Evolutionary conservation across 1,284 basidiomycete genomes (phyloP).

Genomic region (Cryptococcus sp.): DNA sequence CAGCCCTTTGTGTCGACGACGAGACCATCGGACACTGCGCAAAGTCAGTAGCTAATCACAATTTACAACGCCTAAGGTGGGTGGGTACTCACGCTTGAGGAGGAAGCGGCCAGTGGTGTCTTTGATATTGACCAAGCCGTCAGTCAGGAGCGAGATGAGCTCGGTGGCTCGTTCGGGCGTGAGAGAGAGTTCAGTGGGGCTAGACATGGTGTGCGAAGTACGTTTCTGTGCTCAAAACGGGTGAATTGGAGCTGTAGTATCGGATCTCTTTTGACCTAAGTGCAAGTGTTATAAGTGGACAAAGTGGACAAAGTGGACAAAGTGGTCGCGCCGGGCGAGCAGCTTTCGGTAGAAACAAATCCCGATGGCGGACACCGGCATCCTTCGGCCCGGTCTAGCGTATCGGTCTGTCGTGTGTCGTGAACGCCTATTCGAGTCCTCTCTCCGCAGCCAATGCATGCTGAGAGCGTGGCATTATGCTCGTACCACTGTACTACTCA

Average conservation of each 20-base stretch:
- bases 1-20: slow-evolving; percentile 69
- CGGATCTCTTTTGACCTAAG: no score
- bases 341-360: no score
- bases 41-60: slow-evolving; percentile 6
- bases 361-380: no score
- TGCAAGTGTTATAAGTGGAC: no score
- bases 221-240: not conserved
- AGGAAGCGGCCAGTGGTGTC: slow-evolving; percentile 64
- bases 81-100: slow-evolving; percentile 49
- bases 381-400: no score
- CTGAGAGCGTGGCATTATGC: no score
- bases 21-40: slow-evolving; percentile 59
- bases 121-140: slow-evolving; percentile 64
- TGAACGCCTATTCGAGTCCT: no score
- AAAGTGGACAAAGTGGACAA: no score
- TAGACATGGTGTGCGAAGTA: slow-evolving; percentile 10
- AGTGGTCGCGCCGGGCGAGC: no score
- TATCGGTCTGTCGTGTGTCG: no score
- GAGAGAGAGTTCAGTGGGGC: slow-evolving; percentile 13
- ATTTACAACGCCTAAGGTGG: not conserved
- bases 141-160: slow-evolving; percentile 58
- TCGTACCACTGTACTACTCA: no score
- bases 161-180: slow-evolving; percentile 35
- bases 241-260: not conserved
- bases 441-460: no score